These are phyloP conservation scores for Alternaria sp. DNA, from an alignment of 2,329 filamentous ascomycete genomes.

Conservation along the genomic window DNA sequence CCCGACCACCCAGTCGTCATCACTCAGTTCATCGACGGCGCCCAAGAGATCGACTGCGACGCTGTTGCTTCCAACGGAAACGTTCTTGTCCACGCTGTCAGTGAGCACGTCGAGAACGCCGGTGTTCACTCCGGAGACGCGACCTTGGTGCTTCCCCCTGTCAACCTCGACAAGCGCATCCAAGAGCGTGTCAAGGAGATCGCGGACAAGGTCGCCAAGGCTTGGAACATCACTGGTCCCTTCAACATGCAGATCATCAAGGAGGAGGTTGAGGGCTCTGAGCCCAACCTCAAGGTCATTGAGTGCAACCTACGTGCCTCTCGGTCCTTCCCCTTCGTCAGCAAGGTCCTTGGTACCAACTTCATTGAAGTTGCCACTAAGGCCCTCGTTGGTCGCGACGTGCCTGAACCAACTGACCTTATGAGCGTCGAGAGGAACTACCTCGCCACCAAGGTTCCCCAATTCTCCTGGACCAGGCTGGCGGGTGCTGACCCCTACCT, in stretches of 20 bases:
- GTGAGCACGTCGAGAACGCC: slow-evolving; percentile 95
- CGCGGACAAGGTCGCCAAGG: slow-evolving; percentile 93
- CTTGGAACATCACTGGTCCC: slow-evolving; percentile 95
- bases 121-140: slow-evolving; percentile 98
- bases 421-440: slow-evolving; percentile 93
- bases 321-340: slow-evolving; percentile 97
- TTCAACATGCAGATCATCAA: slow-evolving; percentile 99
- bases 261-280: slow-evolving; percentile 77
- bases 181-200: slow-evolving; percentile 94
- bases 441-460: slow-evolving; percentile 94
- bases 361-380: slow-evolving; percentile 96
- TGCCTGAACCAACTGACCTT: slow-evolving; percentile 84
- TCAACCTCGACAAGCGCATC: slow-evolving; percentile 75
- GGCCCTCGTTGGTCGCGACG: slow-evolving; percentile 83
- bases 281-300: slow-evolving; percentile 88
- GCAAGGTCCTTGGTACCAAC: slow-evolving; percentile 94
- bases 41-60: slow-evolving; percentile 95
- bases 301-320: slow-evolving; percentile 98
- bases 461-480: slow-evolving; percentile 98
- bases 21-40: slow-evolving; percentile 97
- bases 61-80: slow-evolving; percentile 87
- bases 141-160: slow-evolving; percentile 89
- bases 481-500: slow-evolving; percentile 97
- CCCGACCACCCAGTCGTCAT: slow-evolving; percentile 98
- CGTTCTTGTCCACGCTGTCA: slow-evolving; percentile 88